These are phyloP conservation scores for Heteromeles arbutifolia DNA, from an alignment of 306 rosid genomes.

Conservation along the genomic window DNA sequence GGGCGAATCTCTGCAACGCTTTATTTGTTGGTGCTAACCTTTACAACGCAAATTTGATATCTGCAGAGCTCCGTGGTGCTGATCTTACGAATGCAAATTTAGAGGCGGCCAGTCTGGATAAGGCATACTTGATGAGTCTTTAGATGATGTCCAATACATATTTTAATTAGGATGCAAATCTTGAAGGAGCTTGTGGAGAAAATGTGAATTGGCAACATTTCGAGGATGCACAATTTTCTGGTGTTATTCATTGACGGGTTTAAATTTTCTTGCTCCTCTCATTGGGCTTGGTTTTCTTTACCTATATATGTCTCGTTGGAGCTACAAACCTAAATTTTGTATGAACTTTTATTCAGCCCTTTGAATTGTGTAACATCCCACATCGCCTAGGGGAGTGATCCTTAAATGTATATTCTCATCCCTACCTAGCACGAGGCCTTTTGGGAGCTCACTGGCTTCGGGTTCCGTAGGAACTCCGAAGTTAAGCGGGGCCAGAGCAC, in stretches of 20 bases:
- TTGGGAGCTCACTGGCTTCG: too few relatives aligned
- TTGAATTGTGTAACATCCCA: too few relatives aligned
- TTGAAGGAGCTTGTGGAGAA: neutral
- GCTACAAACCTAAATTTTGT: neutral
- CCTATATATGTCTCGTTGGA: neutral
- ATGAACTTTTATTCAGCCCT: too few relatives aligned
- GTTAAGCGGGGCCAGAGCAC: too few relatives aligned
- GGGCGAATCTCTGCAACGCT: neutral
- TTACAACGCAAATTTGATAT: neutral
- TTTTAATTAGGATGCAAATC: neutral
- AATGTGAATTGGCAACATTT: neutral
- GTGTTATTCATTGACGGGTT: neutral
- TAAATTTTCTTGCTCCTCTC: neutral
- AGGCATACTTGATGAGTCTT: too few relatives aligned
- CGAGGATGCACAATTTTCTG: neutral
- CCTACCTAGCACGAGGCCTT: too few relatives aligned
- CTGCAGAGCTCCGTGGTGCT: neutral
- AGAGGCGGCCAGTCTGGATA: too few relatives aligned
- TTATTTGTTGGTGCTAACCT: neutral
- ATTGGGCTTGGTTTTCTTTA: neutral
- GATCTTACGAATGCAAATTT: neutral
- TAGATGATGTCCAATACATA: too few relatives aligned
- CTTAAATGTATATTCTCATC: too few relatives aligned
- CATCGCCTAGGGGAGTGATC: too few relatives aligned
- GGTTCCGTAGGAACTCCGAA: too few relatives aligned